Percentiles rank a stretch among this genome's conserved stretches.
Evolutionary conservation across 1,139 yeast species (phyloP).

Genomic region (Blastobotrys ciferrii): DNA sequence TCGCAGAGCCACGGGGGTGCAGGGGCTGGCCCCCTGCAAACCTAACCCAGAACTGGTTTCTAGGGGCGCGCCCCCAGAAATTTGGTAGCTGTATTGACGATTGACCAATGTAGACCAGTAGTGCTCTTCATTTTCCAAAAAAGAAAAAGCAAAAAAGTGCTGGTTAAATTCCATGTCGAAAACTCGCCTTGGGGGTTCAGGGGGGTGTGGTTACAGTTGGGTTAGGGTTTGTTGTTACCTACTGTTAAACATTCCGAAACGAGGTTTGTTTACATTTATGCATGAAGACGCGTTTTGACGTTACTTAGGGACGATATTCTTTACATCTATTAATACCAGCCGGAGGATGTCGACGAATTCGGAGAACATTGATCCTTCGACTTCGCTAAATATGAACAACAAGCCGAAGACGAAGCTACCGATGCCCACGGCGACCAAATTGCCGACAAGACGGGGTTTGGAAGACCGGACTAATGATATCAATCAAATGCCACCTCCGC

Average conservation of each 20-base stretch:
- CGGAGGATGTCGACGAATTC: background rate
- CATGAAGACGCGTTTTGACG: conserved; percentile 1
- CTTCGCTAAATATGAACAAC: background rate
- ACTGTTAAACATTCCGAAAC: background rate
- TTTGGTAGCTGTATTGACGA: too few species aligned
- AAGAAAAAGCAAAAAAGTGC: too few species aligned
- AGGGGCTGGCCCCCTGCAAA: too few species aligned
- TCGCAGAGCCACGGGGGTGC: too few species aligned
- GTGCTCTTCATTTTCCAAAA: too few species aligned
- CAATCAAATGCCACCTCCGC: conserved; percentile 16
- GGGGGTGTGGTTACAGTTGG: too few species aligned
- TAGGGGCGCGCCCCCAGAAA: too few species aligned
- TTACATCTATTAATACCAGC: background rate
- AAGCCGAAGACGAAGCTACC: conserved; percentile 4
- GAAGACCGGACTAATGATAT: conserved; percentile 13
- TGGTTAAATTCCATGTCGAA: too few species aligned
- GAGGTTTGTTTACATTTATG: conserved; percentile 4
- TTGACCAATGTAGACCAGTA: too few species aligned
- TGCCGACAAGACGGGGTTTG: conserved; percentile 12
- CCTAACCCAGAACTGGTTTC: too few species aligned
- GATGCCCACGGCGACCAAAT: conserved; percentile 4
- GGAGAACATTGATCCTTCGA: conserved; percentile 1
- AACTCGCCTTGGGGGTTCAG: too few species aligned
- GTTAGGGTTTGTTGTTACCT: too few species aligned
- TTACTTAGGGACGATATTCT: background rate